phyloP scores from a whole-genome alignment of 805 yeast species.

The Candida incommunis region DNA sequence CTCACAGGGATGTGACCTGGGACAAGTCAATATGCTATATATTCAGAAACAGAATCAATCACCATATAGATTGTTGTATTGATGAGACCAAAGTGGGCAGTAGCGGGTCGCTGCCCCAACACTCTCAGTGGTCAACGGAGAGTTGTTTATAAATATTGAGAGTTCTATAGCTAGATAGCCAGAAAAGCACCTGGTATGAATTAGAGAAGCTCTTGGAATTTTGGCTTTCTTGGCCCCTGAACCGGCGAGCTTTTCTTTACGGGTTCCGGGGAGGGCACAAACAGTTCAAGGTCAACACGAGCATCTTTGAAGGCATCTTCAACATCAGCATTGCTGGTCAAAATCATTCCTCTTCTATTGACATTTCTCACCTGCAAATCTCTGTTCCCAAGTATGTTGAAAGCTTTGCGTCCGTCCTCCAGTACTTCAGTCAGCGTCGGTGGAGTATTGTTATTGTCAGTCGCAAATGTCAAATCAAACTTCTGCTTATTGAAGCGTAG shows the following conservation, averaged over 20 bases:
- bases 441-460: slow-evolving; percentile 46
- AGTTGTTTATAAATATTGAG: too few relatives aligned
- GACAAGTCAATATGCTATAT: too few relatives aligned
- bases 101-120: too few relatives aligned
- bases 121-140: too few relatives aligned
- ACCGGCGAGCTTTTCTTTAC: too few relatives aligned
- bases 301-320: slow-evolving; percentile 30
- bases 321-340: slow-evolving; percentile 33
- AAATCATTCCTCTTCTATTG: slow-evolving; percentile 15
- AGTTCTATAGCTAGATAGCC: too few relatives aligned
- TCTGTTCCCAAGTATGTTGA: slow-evolving; percentile 33
- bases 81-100: too few relatives aligned
- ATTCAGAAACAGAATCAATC: too few relatives aligned
- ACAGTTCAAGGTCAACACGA: slow-evolving; percentile 29
- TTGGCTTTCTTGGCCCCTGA: too few relatives aligned
- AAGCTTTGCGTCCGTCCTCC: slow-evolving; percentile 62
- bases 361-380: slow-evolving; percentile 25
- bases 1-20: too few relatives aligned
- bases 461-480: slow-evolving; percentile 53
- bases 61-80: too few relatives aligned
- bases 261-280: slow-evolving; percentile 12
- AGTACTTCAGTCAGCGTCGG: slow-evolving; percentile 71
- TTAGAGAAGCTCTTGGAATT: background rate
- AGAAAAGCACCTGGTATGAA: too few relatives aligned
- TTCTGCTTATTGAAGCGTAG: slow-evolving; percentile 16